Evolutionary conservation across 2,329 filamentous ascomycete species (phyloP).

Genomic region (Venturia asperata): DNA sequence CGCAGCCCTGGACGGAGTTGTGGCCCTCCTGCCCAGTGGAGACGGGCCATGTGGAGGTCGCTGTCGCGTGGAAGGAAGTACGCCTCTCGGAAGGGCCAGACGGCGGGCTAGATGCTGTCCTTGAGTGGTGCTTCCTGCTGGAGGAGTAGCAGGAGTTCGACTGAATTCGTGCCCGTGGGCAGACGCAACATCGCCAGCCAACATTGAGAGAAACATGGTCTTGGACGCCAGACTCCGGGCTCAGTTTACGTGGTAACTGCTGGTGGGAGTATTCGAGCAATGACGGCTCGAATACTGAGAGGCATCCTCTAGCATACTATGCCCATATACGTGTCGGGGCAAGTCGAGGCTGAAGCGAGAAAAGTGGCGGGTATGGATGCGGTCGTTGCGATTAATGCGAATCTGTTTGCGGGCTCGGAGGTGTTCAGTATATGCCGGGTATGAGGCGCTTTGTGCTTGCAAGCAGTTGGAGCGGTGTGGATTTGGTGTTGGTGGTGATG

Average conservation of each 20-base stretch:
- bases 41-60: conserved; percentile 23
- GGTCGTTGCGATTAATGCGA: background rate
- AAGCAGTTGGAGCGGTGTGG: background rate
- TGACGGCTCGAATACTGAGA: conserved; percentile 7
- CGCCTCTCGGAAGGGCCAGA: conserved; percentile 30
- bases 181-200: conserved; percentile 31
- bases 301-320: conserved; percentile 6
- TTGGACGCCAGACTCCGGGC: background rate
- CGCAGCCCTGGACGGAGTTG: conserved; percentile 15
- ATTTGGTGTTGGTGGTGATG: background rate
- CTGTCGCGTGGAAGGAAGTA: conserved; percentile 29
- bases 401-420: background rate
- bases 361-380: background rate
- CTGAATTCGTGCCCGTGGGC: conserved; percentile 31
- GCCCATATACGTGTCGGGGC: background rate
- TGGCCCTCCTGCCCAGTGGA: conserved; percentile 21
- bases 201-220: conserved; percentile 34
- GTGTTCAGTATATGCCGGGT: background rate
- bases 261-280: background rate
- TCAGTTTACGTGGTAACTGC: background rate
- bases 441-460: background rate
- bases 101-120: conserved; percentile 21
- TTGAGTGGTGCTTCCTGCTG: conserved; percentile 20
- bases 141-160: conserved; percentile 24
- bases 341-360: background rate